Evolutionary conservation across 306 rosid species (phyloP).

Genomic region (Abrus pulchellus): DNA sequence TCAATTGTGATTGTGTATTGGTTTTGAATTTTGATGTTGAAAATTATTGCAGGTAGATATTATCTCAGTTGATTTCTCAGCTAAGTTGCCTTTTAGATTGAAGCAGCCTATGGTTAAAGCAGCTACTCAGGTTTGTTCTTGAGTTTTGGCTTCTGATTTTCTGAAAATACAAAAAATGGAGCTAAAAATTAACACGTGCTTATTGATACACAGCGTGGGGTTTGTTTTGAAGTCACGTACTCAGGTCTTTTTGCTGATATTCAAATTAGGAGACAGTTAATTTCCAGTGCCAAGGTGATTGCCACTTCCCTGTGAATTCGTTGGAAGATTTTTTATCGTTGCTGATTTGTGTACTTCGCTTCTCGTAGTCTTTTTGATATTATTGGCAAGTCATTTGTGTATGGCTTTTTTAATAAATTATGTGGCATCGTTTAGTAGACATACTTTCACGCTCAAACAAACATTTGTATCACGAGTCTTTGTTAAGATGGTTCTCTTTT

Average conservation of each 20-base stretch:
- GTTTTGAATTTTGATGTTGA: conserved; percentile 10
- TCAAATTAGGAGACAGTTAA: conserved; percentile 73
- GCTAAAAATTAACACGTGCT: conserved; percentile 20
- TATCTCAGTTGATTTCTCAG: conserved; percentile 76
- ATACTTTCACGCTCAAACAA: background rate
- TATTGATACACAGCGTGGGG: conserved; percentile 70
- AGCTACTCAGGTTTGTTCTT: conserved; percentile 68
- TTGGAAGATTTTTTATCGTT: background rate
- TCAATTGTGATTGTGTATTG: too few relatives aligned
- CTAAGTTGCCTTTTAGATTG: conserved; percentile 74
- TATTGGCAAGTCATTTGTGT: background rate
- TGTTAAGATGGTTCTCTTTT: conserved; percentile 30
- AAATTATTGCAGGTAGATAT: conserved; percentile 74
- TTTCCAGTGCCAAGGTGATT: conserved; percentile 78
- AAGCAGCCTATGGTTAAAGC: conserved; percentile 75
- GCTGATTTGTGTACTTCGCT: conserved; percentile 13
- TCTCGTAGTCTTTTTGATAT: background rate
- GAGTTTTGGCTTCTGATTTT: background rate
- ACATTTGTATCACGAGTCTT: background rate
- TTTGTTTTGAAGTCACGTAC: conserved; percentile 80
- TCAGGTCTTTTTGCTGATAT: conserved; percentile 61
- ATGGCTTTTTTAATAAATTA: background rate
- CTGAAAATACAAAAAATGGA: background rate
- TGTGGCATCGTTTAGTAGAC: background rate
- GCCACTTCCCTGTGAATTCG: conserved; percentile 27